Conservation (phyloP, 2,329 filamentous ascomycete genomes). For the Colletotrichum sp. region DNA sequence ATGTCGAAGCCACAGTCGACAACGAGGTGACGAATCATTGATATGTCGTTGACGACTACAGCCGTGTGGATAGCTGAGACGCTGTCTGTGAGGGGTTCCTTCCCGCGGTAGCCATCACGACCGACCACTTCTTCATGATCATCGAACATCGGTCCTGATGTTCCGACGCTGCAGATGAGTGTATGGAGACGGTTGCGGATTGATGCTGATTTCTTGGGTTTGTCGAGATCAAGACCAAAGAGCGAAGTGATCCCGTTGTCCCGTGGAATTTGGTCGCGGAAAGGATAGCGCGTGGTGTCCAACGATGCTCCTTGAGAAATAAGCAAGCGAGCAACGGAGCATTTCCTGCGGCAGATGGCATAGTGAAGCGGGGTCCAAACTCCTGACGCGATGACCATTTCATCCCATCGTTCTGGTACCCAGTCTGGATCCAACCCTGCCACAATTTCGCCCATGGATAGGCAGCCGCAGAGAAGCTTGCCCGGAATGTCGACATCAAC, state of each 20-base stretch:
- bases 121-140: accelerated
- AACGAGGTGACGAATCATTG: neutral
- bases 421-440: neutral
- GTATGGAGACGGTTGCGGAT: neutral
- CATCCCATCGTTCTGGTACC: neutral
- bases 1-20: neutral
- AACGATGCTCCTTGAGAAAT: neutral
- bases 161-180: neutral
- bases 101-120: neutral
- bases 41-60: accelerated
- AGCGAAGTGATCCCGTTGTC: neutral
- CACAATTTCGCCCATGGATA: neutral
- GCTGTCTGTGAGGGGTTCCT: neutral
- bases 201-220: neutral
- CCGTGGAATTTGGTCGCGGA: accelerated
- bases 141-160: neutral
- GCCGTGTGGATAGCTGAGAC: neutral
- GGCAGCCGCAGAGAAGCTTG: neutral
- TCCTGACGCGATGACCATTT: neutral
- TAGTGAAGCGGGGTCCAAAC: neutral
- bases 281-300: neutral
- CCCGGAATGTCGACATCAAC: neutral
- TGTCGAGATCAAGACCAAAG: neutral
- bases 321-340: accelerated
- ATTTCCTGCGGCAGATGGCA: neutral